Conservation (phyloP, 2,329 filamentous ascomycete genomes). For the Boeremia exigua region DNA sequence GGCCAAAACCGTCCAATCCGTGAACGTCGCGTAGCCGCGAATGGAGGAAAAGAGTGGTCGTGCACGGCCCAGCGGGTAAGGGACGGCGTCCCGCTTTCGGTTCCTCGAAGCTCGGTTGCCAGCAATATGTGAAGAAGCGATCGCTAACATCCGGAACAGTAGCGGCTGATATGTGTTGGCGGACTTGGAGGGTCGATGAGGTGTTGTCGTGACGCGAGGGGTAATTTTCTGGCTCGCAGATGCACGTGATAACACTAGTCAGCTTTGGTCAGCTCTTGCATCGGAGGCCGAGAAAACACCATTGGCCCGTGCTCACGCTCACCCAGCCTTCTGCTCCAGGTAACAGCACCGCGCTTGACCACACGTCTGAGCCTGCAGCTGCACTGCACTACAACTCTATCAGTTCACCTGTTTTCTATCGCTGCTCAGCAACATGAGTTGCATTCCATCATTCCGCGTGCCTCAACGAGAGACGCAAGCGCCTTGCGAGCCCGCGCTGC, state of each 20-base stretch:
- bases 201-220: constrained; percentile 42
- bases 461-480: not conserved
- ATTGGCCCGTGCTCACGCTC: constrained; percentile 5
- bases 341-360: not conserved
- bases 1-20: constrained; percentile 48
- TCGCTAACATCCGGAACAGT: constrained; percentile 3
- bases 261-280: constrained; percentile 10
- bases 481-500: not conserved
- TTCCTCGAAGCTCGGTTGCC: constrained; percentile 15
- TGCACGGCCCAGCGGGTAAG: constrained; percentile 40
- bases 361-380: not conserved
- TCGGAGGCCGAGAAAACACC: constrained; percentile 28
- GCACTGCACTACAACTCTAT: no score
- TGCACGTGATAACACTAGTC: constrained; percentile 41
- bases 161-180: constrained; percentile 18
- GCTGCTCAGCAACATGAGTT: not conserved
- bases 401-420: not conserved
- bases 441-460: not conserved
- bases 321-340: constrained; percentile 1
- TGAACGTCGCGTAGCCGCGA: constrained; percentile 49
- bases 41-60: constrained; percentile 45
- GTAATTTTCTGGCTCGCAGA: constrained; percentile 34
- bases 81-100: constrained; percentile 30
- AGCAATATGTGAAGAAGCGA: not conserved
- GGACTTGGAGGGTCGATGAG: constrained; percentile 21